Evolutionary conservation across 179 eudicot species (phyloP).

Genomic region (Silene vulgaris): DNA sequence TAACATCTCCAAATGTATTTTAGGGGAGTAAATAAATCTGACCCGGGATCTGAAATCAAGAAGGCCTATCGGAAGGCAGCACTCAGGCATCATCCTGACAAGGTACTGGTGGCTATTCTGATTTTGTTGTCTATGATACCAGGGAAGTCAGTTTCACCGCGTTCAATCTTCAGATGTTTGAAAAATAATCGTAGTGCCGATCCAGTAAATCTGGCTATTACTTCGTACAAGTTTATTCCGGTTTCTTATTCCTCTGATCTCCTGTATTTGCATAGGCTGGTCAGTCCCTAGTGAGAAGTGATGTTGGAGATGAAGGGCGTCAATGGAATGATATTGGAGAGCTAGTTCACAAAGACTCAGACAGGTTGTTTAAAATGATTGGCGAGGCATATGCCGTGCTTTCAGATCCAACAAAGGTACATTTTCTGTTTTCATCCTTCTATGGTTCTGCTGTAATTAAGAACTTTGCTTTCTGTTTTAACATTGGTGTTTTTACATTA

Average conservation of each 20-base stretch:
- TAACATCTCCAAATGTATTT: slow-evolving; percentile 18
- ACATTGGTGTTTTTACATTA: neutral
- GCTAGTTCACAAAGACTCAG: slow-evolving; percentile 66
- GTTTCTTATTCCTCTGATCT: neutral
- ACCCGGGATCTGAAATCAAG: slow-evolving; percentile 59
- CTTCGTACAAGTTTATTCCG: neutral
- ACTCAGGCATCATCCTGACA: slow-evolving; percentile 86
- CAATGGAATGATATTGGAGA: slow-evolving; percentile 73
- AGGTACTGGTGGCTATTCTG: slow-evolving; percentile 41
- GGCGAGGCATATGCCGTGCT: slow-evolving; percentile 96
- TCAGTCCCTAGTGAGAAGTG: slow-evolving; percentile 68
- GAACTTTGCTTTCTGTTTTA: neutral
- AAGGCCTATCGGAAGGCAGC: slow-evolving; percentile 92
- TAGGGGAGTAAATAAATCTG: slow-evolving; percentile 75
- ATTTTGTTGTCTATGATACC: slow-evolving; percentile 3
- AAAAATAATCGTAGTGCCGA: neutral
- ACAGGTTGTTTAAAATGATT: slow-evolving; percentile 78
- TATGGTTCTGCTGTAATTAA: neutral
- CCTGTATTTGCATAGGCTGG: slow-evolving; percentile 51
- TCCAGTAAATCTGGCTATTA: neutral
- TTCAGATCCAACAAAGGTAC: slow-evolving; percentile 80
- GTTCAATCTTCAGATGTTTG: slow-evolving; percentile 4
- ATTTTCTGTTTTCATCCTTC: neutral
- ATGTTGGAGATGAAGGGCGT: slow-evolving; percentile 63
- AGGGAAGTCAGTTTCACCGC: neutral